Evolutionary conservation across 106 monocot genomes (phyloP).

Genomic region (Amphibolis antarctica): DNA sequence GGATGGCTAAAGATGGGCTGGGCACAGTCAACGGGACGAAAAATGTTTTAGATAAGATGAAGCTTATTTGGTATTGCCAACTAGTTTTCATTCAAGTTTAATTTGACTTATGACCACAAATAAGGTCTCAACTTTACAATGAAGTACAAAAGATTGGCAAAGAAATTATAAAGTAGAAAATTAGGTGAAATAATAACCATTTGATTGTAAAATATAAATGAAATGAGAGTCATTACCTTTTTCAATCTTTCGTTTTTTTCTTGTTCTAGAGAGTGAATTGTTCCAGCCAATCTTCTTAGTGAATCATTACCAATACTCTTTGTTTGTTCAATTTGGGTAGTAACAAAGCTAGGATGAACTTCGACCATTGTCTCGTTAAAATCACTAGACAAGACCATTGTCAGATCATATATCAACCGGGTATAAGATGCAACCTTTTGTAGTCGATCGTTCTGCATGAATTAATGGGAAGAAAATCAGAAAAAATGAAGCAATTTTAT

Average conservation of each 20-base stretch:
- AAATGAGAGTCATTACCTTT: constrained; percentile 37
- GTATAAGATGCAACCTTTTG: constrained; percentile 46
- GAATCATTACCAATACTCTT: constrained; percentile 73
- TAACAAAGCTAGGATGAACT: constrained; percentile 51
- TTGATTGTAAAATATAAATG: too few relatives aligned
- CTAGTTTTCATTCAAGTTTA: too few relatives aligned
- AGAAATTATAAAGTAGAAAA: too few relatives aligned
- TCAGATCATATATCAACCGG: constrained; percentile 46
- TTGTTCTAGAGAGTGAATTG: constrained; percentile 42
- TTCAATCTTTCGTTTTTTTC: constrained; percentile 61
- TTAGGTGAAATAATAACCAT: too few relatives aligned
- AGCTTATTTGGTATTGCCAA: too few relatives aligned
- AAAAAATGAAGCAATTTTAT: background rate
- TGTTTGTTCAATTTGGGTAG: constrained; percentile 17
- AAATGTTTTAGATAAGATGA: too few relatives aligned
- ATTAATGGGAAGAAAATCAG: constrained; percentile 3
- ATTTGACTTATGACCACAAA: too few relatives aligned
- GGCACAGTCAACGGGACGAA: too few relatives aligned
- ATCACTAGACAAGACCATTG: constrained; percentile 46
- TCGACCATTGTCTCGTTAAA: constrained; percentile 35
- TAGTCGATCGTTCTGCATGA: constrained; percentile 44
- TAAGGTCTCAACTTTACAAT: too few relatives aligned
- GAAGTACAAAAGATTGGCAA: too few relatives aligned
- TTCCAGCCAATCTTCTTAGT: constrained; percentile 43
- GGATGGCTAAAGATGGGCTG: too few relatives aligned